Evolutionary conservation across 768 basidiomycete species (phyloP).

Genomic region (Bullera alba): DNA sequence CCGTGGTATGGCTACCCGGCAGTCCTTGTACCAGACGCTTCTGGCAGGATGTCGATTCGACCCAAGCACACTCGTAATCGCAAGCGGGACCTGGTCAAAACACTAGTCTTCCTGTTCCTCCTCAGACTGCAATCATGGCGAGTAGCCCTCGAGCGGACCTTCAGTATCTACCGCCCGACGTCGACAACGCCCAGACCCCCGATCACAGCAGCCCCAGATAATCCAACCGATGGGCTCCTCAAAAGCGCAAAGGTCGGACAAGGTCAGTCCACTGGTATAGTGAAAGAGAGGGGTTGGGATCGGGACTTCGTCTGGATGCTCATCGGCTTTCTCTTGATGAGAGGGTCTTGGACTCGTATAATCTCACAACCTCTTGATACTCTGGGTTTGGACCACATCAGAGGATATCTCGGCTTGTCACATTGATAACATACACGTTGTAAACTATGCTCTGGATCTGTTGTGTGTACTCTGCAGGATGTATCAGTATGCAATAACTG

Average conservation of each 20-base stretch:
- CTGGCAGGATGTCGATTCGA: slow-evolving; percentile 9
- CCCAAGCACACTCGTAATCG: slow-evolving; percentile 36
- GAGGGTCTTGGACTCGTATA: slow-evolving; percentile 30
- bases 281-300: slow-evolving; percentile 8
- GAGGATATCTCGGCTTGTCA: slow-evolving; percentile 24
- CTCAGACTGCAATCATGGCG: slow-evolving; percentile 32
- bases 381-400: slow-evolving; percentile 17
- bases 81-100: slow-evolving; percentile 44
- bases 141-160: slow-evolving; percentile 20
- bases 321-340: slow-evolving; percentile 26
- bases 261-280: neutral
- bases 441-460: neutral
- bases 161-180: slow-evolving; percentile 13
- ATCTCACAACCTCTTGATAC: slow-evolving; percentile 19
- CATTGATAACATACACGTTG: too few species aligned
- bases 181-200: neutral
- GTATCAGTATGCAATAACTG: neutral
- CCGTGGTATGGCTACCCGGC: slow-evolving; percentile 46
- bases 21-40: slow-evolving; percentile 13
- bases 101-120: slow-evolving; percentile 41
- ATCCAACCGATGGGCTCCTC: slow-evolving; percentile 6
- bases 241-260: neutral
- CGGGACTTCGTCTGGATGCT: slow-evolving; percentile 37
- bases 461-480: neutral
- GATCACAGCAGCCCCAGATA: neutral